Base-by-base conservation (phyloP, 169 alveolate species). In the Cyclospora cayetanensis region DNA sequence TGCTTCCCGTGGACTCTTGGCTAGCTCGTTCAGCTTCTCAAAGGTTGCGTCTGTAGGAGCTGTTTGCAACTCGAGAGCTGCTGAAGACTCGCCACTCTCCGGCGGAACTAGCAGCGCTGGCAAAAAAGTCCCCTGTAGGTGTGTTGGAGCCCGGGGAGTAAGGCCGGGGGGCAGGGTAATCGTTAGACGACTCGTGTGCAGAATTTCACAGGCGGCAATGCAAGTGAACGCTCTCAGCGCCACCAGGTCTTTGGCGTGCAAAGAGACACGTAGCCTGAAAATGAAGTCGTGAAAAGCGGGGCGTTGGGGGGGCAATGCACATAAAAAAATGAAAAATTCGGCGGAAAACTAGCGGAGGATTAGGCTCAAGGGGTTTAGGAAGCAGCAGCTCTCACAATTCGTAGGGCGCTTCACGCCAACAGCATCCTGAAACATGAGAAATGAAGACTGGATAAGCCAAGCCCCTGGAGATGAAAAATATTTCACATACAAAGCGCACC, bases 401-500 rank as follows among this genome's bases (percentile, higher is more conserved):
- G 34, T 15, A 70, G 53, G 83, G 83, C 55, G 83, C 46, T 70
- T 70, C 83, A 20, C 83, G 42, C 83, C 83, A 70, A 37, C 83
- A 70, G 53, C 83, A 70, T 50, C 83, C 83, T 70, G 53, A 29
- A 34, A 18, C 60, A 65, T n/a, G n/a, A n/a, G n/a, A 27, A 65
- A 27, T 20, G 34, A 65, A 27, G 1, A 65, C n/a, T n/a, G 41
- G 0, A n/a, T 0, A 65, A 65, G 31, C n/a, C n/a, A n/a, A n/a
- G n/a, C n/a, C n/a, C n/a, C 25, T n/a, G 41, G 0, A 65, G 77
- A 46, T 15, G 15, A 46, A 46, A 46, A 46, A 11, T 66, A 15
- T 9, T 29, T 27, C 15, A 11, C 15, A 74, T 77, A 7, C n/a
- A 37, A 27, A 80, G 55, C 25, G 15, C 2, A 79, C 66, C 80